Evolutionary conservation across 1,284 basidiomycete genomes (phyloP), one percentile per base, ranked within the genome.

Genomic region (Uromyces viciae-fabae): DNA sequence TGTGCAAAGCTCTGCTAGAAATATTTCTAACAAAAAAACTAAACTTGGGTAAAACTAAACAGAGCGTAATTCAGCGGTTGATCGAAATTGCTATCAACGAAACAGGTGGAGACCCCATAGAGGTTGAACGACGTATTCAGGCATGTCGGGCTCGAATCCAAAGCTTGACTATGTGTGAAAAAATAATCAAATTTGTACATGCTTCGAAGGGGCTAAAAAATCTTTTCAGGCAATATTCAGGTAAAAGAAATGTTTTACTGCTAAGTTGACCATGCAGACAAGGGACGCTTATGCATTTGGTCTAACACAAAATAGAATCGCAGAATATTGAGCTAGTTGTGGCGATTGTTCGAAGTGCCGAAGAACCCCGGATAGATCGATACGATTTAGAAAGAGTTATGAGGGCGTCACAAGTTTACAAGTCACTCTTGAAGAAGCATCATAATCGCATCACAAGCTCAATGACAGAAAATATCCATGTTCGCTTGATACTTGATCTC

Each of bases 401-500:
- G 38, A 68, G 78, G 19, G 79, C 83, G 15, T 81, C 81, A 14
- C 76, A 81, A 58, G 64, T 75, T 25, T 84, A 82, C 68, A 73
- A 78, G 46, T 72, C 75, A 8, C 83, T 82, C 72, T 64, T 82
- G 15, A 83, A 82, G 68, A 82, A 82, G 49, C 76, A 75, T 25
- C 76, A 75, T 15, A 82, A 81, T 11, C 81, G 80, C 3, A 81
- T 83, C 14, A 75, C 72, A 28, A 84, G 82, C n/a, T 56, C 74
- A 15, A 81, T 82, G 43, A 80, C 76, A 19, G 74, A 82, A 71
- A 83, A 83, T 54, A 73, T 82, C 15, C 82, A 83, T 71, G 42
- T 84, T 46, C 80, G 83, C 15, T 81, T 84, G 71, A 83, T 84
- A n/a, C 75, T 84, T 58, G 83, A 84, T 60, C 77, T 84, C 8